Base-by-base conservation (phyloP, 2,329 filamentous ascomycete genomes). In the Xylaria arbuscula region DNA sequence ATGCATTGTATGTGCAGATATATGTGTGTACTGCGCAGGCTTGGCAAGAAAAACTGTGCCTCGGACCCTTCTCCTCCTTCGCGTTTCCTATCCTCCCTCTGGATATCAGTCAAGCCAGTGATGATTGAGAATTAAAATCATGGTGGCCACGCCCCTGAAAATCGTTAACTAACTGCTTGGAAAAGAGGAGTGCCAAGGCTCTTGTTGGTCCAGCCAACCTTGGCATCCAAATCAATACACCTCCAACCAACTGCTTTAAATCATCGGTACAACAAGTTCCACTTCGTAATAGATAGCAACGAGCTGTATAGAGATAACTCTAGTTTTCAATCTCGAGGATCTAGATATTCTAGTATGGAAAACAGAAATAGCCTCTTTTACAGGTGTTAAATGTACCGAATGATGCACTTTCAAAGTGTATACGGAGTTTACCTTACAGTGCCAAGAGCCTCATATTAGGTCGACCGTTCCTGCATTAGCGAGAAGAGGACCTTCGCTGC, bases 61-160 rank as follows among this genome's bases (percentile, higher is more conserved):
- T 28, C 28, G 28, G 28, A 28, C 28, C 28, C 5, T 28, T 28
- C 28, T 28, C 28, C 28, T 28, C 28, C 28, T 28, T 28, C 28
- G 28, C 28, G 28, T 28, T 28, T 28, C 28, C 28, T 28, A 28
- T 28, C 28, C 28, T 28, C 28, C 5, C n/a, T 17, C 45, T 19
- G n/a, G n/a, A 47, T 19, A 19, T 10, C 45, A 19, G n/a, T 19
- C 45, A 22, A 5, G 45, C n/a, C 45, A 45, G 11, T 42, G 15
- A 15, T 42, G 11, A 17, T 15, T 17, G 5, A 15, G 19, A 47
- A 28, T 28, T 47, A 54, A 22, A 13, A 11, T 55, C 19, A 17
- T 42, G 42, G 47, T 45, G 24, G 17, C 36, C 34, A 38, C 50
- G 50, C 66, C 66, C 66, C 66, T 68, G 62, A 68, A 68, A 56